phyloP scores from a whole-genome alignment of 768 basidiomycete species.

The Tylopilus cervinicoccineus region DNA sequence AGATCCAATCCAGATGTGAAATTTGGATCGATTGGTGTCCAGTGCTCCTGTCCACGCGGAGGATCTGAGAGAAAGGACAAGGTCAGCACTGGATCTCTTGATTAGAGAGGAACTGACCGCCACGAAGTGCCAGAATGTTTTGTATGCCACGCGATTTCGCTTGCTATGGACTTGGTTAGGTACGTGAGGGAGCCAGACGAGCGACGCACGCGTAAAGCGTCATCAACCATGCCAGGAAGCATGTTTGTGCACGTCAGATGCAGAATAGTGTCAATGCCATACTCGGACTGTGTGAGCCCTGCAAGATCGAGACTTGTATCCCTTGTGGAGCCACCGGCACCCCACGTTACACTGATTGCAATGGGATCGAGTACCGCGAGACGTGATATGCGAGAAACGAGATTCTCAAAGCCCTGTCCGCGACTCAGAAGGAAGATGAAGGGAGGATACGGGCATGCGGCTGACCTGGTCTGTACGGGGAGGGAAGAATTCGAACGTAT shows the following conservation, averaged over 20 bases:
- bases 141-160: constrained; percentile 81
- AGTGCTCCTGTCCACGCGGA: constrained; percentile 89
- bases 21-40: constrained; percentile 79
- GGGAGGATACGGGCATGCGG: neutral
- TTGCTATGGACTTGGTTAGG: constrained; percentile 40
- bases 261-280: constrained; percentile 82
- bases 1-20: constrained; percentile 87
- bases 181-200: neutral
- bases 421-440: constrained; percentile 1
- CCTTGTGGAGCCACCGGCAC: constrained; percentile 90
- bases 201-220: constrained; percentile 67
- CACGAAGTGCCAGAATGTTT: constrained; percentile 88
- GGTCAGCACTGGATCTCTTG: neutral
- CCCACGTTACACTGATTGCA: constrained; percentile 94
- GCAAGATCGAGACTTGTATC: constrained; percentile 88
- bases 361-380: constrained; percentile 73
- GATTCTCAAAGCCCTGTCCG: constrained; percentile 82
- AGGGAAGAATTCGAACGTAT: constrained; percentile 96
- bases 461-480: constrained; percentile 85
- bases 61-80: constrained; percentile 55
- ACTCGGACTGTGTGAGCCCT: constrained; percentile 63
- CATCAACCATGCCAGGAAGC: constrained; percentile 82
- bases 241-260: constrained; percentile 99
- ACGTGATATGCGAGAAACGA: constrained; percentile 82
- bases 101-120: constrained; percentile 50